phyloP scores from a whole-genome alignment of 2,329 filamentous ascomycete genomes.

The Basipetospora chlamydospora region DNA sequence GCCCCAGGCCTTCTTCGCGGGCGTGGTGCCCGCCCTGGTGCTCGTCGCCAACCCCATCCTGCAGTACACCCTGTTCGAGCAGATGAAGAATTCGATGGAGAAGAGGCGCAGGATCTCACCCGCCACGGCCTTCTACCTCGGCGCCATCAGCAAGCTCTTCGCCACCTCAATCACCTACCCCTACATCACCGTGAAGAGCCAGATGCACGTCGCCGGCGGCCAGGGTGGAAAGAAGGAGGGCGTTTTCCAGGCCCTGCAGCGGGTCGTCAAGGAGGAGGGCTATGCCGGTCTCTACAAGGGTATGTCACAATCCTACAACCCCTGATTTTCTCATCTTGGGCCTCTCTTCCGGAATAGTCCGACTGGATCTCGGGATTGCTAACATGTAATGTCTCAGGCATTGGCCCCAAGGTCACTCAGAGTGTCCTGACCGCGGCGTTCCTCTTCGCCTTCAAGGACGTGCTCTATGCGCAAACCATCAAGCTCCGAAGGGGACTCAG shows the following conservation, averaged over 20 bases:
- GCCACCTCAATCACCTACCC: slow-evolving; percentile 92
- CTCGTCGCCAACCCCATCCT: slow-evolving; percentile 96
- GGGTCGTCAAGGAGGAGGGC: slow-evolving; percentile 80
- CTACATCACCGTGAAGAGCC: slow-evolving; percentile 97
- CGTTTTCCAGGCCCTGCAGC: slow-evolving; percentile 61
- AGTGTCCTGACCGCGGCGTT: slow-evolving; percentile 93
- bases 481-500: slow-evolving; percentile 39
- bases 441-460: slow-evolving; percentile 96
- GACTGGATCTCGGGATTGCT: slow-evolving; percentile 7
- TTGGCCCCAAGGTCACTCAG: slow-evolving; percentile 91
- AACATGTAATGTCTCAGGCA: slow-evolving; percentile 40
- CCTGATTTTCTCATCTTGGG: too few species aligned
- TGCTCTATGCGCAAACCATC: slow-evolving; percentile 72
- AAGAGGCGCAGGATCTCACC: slow-evolving; percentile 61
- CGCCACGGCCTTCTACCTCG: slow-evolving; percentile 76
- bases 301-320: slow-evolving; percentile 23
- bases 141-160: slow-evolving; percentile 85
- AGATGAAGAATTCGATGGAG: slow-evolving; percentile 86
- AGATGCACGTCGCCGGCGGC: slow-evolving; percentile 81
- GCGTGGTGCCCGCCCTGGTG: slow-evolving; percentile 82
- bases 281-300: slow-evolving; percentile 86
- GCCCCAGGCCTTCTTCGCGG: slow-evolving; percentile 70
- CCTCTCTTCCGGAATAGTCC: background rate
- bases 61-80: slow-evolving; percentile 97
- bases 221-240: slow-evolving; percentile 54